A percentile compares a stretch with the other conserved stretches of the same genome.
phyloP scores from a whole-genome alignment of 495 filamentous ascomycete species.

The Neurospora intermedia region DNA sequence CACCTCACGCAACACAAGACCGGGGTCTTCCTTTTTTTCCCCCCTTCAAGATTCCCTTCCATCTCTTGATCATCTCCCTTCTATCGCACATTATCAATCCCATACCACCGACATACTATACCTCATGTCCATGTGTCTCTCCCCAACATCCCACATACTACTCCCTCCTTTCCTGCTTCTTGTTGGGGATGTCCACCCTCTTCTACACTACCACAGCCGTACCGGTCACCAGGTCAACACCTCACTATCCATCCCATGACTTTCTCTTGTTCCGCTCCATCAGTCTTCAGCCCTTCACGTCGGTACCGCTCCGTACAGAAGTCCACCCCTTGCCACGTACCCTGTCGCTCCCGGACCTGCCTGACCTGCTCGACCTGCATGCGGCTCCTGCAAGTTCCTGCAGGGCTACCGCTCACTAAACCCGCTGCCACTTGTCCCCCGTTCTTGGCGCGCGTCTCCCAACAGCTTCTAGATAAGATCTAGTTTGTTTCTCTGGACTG shows the following conservation, averaged over 20 bases:
- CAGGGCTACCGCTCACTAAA: slow-evolving; percentile 11
- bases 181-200: neutral
- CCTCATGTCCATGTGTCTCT: neutral
- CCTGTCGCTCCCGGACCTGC: slow-evolving; percentile 1
- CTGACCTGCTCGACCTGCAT: slow-evolving; percentile 16
- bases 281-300: neutral
- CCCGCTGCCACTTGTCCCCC: slow-evolving; percentile 6
- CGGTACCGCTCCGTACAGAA: neutral
- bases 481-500: neutral
- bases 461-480: neutral
- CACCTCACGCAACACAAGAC: neutral
- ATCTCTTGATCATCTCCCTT: neutral
- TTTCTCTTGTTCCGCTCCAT: neutral
- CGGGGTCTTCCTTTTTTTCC: neutral
- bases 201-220: neutral
- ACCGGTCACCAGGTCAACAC: neutral
- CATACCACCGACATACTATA: neutral
- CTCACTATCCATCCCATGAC: neutral
- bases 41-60: neutral
- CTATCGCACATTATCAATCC: neutral
- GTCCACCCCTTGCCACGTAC: slow-evolving; percentile 1
- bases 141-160: neutral
- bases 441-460: slow-evolving; percentile 8
- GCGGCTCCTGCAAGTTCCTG: slow-evolving; percentile 25
- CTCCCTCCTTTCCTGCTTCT: neutral